Evolutionary conservation across 257 asterid genomes (phyloP).

Genomic region (Solanum commersonii): DNA sequence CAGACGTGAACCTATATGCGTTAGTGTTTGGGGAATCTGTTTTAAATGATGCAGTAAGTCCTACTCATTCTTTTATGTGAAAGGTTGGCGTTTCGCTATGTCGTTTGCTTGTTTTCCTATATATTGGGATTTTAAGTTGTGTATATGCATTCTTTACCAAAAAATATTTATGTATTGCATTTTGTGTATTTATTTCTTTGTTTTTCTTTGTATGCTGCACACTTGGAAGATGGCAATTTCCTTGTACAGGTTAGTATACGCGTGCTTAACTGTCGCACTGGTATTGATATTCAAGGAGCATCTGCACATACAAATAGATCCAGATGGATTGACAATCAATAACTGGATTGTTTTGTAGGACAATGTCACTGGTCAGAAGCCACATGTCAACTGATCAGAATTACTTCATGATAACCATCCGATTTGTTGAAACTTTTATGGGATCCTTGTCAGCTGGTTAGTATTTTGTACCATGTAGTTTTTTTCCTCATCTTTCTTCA

Average conservation of each 20-base stretch:
- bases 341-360: conserved; percentile 40
- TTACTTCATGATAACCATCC: conserved; percentile 71
- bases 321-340: conserved; percentile 7
- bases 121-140: conserved; percentile 2
- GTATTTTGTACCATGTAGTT: not conserved
- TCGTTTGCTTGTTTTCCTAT: not conserved
- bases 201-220: conserved; percentile 17
- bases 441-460: conserved; percentile 97
- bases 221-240: conserved; percentile 95
- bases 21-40: conserved; percentile 99
- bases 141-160: not conserved
- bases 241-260: conserved; percentile 72
- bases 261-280: not conserved
- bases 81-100: conserved; percentile 1
- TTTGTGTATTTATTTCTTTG: conserved; percentile 16
- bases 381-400: conserved; percentile 67
- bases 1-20: conserved; percentile 90
- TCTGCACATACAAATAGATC: not conserved
- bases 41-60: conserved; percentile 94
- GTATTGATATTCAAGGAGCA: not conserved
- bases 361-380: conserved; percentile 93
- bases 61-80: conserved; percentile 2
- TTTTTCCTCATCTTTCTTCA: not conserved
- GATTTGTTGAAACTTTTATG: conserved; percentile 94
- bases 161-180: not conserved